Evolutionary conservation across 148 eudicot species (phyloP), one percentile per base, ranked within the genome.

Genomic region (Pouteria glomerata): DNA sequence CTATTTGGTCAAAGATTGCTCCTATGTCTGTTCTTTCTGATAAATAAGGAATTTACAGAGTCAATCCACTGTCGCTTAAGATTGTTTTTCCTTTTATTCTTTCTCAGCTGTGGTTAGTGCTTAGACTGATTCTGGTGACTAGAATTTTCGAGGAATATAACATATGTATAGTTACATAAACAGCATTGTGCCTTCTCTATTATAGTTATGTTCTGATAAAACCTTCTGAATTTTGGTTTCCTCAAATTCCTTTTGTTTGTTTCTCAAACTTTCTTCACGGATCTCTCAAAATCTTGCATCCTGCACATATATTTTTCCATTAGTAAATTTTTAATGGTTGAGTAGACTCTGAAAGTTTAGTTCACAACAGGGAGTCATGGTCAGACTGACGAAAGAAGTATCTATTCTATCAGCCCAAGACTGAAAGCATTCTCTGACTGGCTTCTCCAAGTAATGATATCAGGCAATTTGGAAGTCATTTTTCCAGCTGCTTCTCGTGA

Each of bases 401-500:
- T 79, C 35, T 91, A 84, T 70, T 82, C 84, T 33, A 71, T 92
- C 64, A 79, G 84, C 64, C 77, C 72, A 21, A 91, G 72, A 70
- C 79, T 95, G 70, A 81, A 83, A 84, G n/a, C 33, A 7, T 88
- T 89, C 75, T 88, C 96, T 18, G 87, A 86, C 55, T 89, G 97
- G 94, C 86, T 93, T 70, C 82, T 90, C 44, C 70, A 87, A 69
- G 74, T 82, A 55, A 86, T 82, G 87, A 74, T 80, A 61, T 80
- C 97, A 4, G 89, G 92, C 68, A 90, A 90, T 79, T 82, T 90
- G 71, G 89, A 90, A 42, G 74, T 69, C 71, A 75, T 88, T 34
- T 85, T 87, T 68, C 94, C 92, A 13, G 94, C 91, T 63, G 77
- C 92, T 2, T 74, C 94, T 74, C 83, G 94, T 75, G 98, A 88